These are phyloP conservation scores for Globisporangium parvum DNA, from an alignment of 352 stramenopile genomes.

Conservation along the genomic window DNA sequence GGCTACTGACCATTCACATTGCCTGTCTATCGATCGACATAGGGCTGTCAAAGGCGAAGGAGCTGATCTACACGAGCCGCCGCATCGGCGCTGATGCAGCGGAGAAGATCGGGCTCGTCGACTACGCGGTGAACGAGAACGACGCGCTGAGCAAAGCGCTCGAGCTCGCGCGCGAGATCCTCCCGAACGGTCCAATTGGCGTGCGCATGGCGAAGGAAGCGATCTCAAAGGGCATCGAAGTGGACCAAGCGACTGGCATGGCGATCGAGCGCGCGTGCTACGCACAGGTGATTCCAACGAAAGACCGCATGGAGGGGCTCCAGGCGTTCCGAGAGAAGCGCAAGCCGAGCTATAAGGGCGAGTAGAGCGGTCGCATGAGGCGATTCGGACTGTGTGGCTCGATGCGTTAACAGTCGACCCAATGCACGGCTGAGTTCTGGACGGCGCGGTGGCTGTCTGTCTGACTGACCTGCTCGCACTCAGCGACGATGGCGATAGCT, in stretches of 20 bases:
- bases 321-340: slow-evolving; percentile 90
- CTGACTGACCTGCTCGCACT: too few relatives aligned
- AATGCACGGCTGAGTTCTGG: too few relatives aligned
- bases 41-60: slow-evolving; percentile 89
- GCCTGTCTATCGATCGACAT: background rate
- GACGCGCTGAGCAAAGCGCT: slow-evolving; percentile 68
- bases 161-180: slow-evolving; percentile 84
- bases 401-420: too few relatives aligned
- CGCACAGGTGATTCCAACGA: slow-evolving; percentile 85
- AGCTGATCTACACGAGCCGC: slow-evolving; percentile 92
- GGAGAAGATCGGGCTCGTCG: slow-evolving; percentile 83
- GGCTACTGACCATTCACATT: background rate
- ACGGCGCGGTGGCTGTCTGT: too few relatives aligned
- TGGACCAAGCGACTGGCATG: slow-evolving; percentile 82
- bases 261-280: slow-evolving; percentile 91
- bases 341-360: slow-evolving; percentile 65
- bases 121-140: slow-evolving; percentile 77
- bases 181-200: slow-evolving; percentile 88
- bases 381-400: background rate
- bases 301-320: slow-evolving; percentile 91
- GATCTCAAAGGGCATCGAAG: slow-evolving; percentile 63
- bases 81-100: slow-evolving; percentile 70
- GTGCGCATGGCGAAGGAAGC: slow-evolving; percentile 59
- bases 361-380: background rate
- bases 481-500: too few relatives aligned